These are phyloP conservation scores for Cyberlindnera nakhonratchasimensis DNA, from an alignment of 805 yeast species.

Conservation along the genomic window DNA sequence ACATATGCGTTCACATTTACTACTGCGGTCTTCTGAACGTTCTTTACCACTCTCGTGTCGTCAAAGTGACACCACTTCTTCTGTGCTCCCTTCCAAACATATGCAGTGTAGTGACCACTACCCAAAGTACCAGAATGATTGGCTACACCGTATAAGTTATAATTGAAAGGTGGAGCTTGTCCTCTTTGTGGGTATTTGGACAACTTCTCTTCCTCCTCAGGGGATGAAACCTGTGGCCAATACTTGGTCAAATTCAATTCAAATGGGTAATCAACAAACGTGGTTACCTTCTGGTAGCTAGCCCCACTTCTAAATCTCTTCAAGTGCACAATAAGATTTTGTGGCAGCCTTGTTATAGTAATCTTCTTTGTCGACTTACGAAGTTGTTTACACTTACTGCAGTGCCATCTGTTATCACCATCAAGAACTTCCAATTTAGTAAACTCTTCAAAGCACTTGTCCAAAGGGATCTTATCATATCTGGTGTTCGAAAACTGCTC, in stretches of 20 bases:
- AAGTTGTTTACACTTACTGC: constrained; percentile 67
- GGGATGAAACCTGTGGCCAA: constrained; percentile 14
- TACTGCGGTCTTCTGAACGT: constrained; percentile 49
- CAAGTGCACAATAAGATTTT: constrained; percentile 74
- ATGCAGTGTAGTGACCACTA: constrained; percentile 89
- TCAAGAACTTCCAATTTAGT: constrained; percentile 70
- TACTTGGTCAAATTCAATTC: constrained; percentile 46
- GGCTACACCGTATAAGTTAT: constrained; percentile 75
- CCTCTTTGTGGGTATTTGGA: constrained; percentile 61
- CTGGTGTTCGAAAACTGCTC: constrained; percentile 32
- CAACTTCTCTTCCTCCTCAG: constrained; percentile 9
- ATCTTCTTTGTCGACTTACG: constrained; percentile 66
- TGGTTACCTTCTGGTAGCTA: constrained; percentile 29
- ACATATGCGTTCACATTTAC: constrained; percentile 79
- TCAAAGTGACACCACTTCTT: constrained; percentile 76
- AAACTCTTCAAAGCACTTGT: constrained; percentile 74
- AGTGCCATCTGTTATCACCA: constrained; percentile 79
- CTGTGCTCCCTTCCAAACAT: constrained; percentile 56
- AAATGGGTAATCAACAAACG: constrained; percentile 67
- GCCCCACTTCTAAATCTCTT: constrained; percentile 64
- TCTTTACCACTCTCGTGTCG: constrained; percentile 63
- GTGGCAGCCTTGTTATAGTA: constrained; percentile 74
- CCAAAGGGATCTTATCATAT: constrained; percentile 32
- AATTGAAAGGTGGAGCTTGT: constrained; percentile 76
- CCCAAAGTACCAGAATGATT: constrained; percentile 79